A percentile compares a stretch with the other conserved stretches of the same genome.
These are phyloP conservation scores for Linnemannia exigua DNA, from an alignment of 192 early-diverging fungal species.

Conservation along the genomic window DNA sequence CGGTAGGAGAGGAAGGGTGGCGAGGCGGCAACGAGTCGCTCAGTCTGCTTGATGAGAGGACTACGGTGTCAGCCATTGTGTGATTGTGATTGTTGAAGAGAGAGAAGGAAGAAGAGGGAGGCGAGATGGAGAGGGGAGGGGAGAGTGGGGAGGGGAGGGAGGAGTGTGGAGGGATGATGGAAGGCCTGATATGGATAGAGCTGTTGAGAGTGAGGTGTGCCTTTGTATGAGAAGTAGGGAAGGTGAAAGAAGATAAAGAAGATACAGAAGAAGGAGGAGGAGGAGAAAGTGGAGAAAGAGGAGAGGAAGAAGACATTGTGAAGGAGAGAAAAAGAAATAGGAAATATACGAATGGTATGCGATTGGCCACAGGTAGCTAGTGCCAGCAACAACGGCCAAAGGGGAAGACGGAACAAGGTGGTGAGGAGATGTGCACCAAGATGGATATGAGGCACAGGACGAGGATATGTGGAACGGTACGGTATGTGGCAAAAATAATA, in stretches of 20 bases:
- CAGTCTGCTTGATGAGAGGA: neutral
- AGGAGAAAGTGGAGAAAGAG: neutral
- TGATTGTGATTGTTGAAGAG: neutral
- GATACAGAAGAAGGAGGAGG: no score
- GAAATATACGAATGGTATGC: neutral
- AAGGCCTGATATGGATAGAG: neutral
- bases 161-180: conserved; percentile 44
- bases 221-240: conserved; percentile 2
- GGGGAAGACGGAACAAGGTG: no score
- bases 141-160: conserved; percentile 53
- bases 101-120: conserved; percentile 28
- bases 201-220: neutral
- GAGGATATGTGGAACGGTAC: neutral
- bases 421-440: neutral
- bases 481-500: neutral
- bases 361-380: neutral
- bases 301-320: conserved; percentile 17
- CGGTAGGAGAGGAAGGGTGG: conserved; percentile 17
- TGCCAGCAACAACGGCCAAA: neutral
- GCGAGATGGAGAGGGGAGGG: conserved; percentile 46
- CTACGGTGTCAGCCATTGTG: conserved; percentile 26
- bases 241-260: neutral
- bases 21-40: conserved; percentile 17
- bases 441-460: neutral
- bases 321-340: neutral